A percentile compares a stretch with the other conserved stretches of the same genome.
Conservation (phyloP, 1,284 basidiomycete species). For the Pseudozyma hubeiensis region DNA sequence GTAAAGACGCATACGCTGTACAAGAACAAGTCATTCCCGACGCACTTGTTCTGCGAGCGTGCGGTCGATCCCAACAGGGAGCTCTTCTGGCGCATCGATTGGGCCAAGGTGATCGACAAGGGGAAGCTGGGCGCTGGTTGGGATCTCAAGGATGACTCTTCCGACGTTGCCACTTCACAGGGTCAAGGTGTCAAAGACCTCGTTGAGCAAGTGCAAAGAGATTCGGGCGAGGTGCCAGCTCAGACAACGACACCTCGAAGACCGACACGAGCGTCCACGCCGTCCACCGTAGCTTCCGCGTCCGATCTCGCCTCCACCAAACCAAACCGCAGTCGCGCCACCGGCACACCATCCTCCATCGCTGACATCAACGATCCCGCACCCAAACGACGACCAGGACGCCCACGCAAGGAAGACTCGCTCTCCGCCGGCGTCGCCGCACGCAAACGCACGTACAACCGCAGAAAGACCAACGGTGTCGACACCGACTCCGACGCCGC, state of each 20-base stretch:
- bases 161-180: slow-evolving; percentile 33
- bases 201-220: slow-evolving; percentile 39
- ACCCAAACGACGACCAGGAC: slow-evolving; percentile 37
- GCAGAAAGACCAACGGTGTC: slow-evolving; percentile 29
- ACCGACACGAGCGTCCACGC: slow-evolving; percentile 17
- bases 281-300: slow-evolving; percentile 21
- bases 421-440: slow-evolving; percentile 41
- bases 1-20: slow-evolving; percentile 23
- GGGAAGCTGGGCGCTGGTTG: slow-evolving; percentile 41
- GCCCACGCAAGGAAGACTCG: slow-evolving; percentile 39
- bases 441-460: slow-evolving; percentile 22
- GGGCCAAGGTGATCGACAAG: slow-evolving; percentile 38
- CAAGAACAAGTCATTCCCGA: slow-evolving; percentile 47
- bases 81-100: slow-evolving; percentile 54
- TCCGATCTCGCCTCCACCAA: slow-evolving; percentile 9
- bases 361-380: slow-evolving; percentile 18
- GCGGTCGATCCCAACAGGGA: slow-evolving; percentile 53
- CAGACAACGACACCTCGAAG: slow-evolving; percentile 1
- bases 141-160: slow-evolving; percentile 50
- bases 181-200: slow-evolving; percentile 52
- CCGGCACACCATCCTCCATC: slow-evolving; percentile 21
- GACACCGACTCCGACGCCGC: slow-evolving; percentile 40
- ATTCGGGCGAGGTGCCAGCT: background rate
- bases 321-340: slow-evolving; percentile 10
- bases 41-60: slow-evolving; percentile 49